A percentile compares a stretch with the other conserved stretches of the same genome.
These are phyloP conservation scores for Fusarium gaditjirri DNA, from an alignment of 2,329 filamentous ascomycete genomes.

Conservation along the genomic window DNA sequence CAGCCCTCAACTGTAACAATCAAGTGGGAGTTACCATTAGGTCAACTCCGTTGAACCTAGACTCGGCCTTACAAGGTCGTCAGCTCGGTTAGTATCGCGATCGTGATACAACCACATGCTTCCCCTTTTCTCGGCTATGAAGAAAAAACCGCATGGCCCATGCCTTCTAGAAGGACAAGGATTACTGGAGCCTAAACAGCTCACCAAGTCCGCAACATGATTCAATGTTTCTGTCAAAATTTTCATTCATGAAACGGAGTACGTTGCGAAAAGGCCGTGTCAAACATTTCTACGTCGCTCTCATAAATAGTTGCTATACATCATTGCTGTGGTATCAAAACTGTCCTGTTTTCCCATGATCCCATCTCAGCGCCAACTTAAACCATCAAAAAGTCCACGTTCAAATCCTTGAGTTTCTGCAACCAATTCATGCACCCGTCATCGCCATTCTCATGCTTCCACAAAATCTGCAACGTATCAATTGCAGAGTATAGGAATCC, in stretches of 20 bases:
- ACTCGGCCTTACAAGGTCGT: rapidly evolving
- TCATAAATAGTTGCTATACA: background rate
- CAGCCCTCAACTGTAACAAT: background rate
- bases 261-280: background rate
- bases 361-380: conserved; percentile 23
- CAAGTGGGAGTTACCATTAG: background rate
- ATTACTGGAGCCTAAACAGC: background rate
- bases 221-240: background rate
- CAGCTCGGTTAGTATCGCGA: background rate
- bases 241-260: background rate
- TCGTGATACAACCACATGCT: background rate
- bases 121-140: background rate
- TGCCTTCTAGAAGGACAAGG: conserved; percentile 15
- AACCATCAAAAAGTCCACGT: conserved; percentile 51
- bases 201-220: background rate
- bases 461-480: conserved; percentile 56
- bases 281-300: background rate
- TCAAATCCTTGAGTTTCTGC: conserved; percentile 53
- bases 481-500: conserved; percentile 60
- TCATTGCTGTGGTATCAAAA: conserved; percentile 34
- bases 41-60: too few species aligned
- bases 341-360: conserved; percentile 30
- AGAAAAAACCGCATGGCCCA: conserved; percentile 27
- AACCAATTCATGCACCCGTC: conserved; percentile 52
- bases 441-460: conserved; percentile 50